phyloP scores from a whole-genome alignment of 2,329 filamentous ascomycete species.

The Epichloe festucae region DNA sequence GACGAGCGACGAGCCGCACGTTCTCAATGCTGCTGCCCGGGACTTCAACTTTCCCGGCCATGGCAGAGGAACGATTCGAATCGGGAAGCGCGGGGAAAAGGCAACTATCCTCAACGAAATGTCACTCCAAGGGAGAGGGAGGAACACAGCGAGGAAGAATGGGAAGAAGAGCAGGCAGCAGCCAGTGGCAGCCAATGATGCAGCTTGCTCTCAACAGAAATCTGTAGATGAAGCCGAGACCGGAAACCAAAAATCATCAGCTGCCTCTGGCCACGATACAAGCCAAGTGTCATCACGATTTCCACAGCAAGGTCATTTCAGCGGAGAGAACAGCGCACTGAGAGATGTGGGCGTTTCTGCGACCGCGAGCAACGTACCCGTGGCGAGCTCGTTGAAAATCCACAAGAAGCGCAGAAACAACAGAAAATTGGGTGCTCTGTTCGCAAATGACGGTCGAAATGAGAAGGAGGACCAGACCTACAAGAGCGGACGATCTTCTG shows the following conservation, averaged over 20 bases:
- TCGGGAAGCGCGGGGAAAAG: neutral
- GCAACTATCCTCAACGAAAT: neutral
- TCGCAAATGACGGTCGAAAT: neutral
- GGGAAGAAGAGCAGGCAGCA: neutral
- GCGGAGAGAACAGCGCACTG: neutral
- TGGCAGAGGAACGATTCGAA: conserved; percentile 1
- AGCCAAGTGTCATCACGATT: neutral
- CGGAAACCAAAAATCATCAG: neutral
- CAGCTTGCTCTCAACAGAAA: neutral
- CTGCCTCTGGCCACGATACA: neutral
- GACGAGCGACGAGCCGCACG: neutral
- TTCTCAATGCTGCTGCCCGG: neutral
- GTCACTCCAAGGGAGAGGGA: neutral
- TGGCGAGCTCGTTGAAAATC: neutral
- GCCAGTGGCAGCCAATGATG: neutral
- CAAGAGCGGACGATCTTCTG: neutral
- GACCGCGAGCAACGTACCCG: neutral
- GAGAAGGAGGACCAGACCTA: neutral
- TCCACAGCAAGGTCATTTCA: neutral
- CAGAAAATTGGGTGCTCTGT: neutral
- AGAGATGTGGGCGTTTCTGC: neutral
- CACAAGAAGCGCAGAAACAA: neutral
- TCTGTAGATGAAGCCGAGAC: neutral
- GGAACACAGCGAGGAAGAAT: neutral
- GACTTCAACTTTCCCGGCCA: neutral